phyloP scores from a whole-genome alignment of 805 yeast species.

The Debaryomyces prosopidis region DNA sequence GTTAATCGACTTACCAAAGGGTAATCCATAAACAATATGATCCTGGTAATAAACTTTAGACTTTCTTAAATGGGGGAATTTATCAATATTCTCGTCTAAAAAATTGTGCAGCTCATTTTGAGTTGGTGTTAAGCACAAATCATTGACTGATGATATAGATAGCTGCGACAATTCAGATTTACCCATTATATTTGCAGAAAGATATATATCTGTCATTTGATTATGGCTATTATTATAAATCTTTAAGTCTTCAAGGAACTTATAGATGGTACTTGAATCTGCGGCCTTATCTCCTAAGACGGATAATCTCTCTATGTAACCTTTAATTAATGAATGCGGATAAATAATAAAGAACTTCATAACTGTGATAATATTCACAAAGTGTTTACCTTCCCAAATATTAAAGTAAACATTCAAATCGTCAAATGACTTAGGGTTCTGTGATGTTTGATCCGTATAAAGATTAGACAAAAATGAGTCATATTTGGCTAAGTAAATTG shows the following conservation, averaged over 20 bases:
- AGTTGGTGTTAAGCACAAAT: constrained; percentile 11
- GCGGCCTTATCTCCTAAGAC: constrained; percentile 5
- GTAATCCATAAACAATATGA: constrained; percentile 33
- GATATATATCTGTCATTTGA: constrained; percentile 25
- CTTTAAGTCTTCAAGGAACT: constrained; percentile 17
- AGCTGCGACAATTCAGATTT: constrained; percentile 12
- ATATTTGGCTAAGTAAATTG: constrained; percentile 19
- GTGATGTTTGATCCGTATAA: constrained; percentile 14
- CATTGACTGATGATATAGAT: constrained; percentile 18
- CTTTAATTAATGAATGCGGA: constrained; percentile 27
- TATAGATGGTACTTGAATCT: constrained; percentile 9
- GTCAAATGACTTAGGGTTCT: constrained; percentile 16
- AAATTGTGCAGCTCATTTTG: not conserved
- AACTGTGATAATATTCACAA: constrained; percentile 22
- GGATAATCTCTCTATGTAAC: constrained; percentile 6
- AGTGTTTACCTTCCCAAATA: constrained; percentile 33
- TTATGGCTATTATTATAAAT: constrained; percentile 23
- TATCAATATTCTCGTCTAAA: constrained; percentile 16
- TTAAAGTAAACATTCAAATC: constrained; percentile 26
- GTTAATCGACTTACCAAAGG: constrained; percentile 6
- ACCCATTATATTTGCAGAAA: constrained; percentile 30
- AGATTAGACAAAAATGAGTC: constrained; percentile 15
- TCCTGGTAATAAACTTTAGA: constrained; percentile 22
- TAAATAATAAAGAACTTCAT: constrained; percentile 30
- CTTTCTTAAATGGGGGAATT: constrained; percentile 32